phyloP scores from a whole-genome alignment of 148 eudicot species.

The Vaccinium myrtillus region DNA sequence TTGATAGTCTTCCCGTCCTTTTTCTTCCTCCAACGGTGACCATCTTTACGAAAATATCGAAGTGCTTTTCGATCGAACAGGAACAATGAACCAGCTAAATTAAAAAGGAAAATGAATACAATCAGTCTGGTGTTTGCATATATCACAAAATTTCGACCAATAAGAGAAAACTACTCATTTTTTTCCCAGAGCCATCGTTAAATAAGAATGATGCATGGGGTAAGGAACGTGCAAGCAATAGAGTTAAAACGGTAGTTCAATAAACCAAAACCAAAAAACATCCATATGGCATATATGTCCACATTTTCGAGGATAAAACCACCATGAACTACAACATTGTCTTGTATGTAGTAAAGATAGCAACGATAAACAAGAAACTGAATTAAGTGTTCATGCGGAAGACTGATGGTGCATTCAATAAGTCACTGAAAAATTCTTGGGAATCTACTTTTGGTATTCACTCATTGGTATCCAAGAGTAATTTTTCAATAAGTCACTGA shows the following conservation, averaged over 20 bases:
- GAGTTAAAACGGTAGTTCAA: background rate
- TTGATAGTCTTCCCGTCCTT: constrained; percentile 83
- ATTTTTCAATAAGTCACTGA: background rate
- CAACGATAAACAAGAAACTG: background rate
- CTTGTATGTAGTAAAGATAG: background rate
- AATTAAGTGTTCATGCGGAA: background rate
- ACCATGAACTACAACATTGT: background rate
- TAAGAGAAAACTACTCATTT: background rate
- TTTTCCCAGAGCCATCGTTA: background rate
- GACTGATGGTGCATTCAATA: background rate
- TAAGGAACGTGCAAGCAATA: background rate
- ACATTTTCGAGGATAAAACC: background rate
- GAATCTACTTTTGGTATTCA: background rate
- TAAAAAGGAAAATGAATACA: background rate
- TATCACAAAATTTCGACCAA: background rate
- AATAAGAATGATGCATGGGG: background rate
- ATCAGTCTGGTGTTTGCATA: background rate
- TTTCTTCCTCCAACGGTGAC: constrained; percentile 91
- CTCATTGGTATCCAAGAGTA: background rate
- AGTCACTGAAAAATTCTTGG: background rate
- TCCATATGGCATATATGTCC: background rate
- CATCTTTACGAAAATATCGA: constrained; percentile 43
- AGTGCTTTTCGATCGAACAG: constrained; percentile 52
- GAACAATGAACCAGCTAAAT: constrained; percentile 78
- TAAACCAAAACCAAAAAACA: background rate